These are phyloP conservation scores for Boletales sp. DNA, from an alignment of 768 basidiomycete genomes.

Conservation along the genomic window DNA sequence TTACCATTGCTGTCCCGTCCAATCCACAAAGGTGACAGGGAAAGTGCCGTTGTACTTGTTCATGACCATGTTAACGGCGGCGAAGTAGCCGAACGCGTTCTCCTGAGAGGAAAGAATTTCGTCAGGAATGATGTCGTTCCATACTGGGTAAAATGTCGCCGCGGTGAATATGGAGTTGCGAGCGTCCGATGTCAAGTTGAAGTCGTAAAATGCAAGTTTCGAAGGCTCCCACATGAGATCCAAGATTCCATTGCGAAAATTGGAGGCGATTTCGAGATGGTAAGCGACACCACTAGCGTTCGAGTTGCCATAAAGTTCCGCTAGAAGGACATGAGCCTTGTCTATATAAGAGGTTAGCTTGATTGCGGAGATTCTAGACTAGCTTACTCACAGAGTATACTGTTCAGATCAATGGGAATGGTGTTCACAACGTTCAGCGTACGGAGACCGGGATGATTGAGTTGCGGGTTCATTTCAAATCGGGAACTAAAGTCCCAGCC, in stretches of 20 bases:
- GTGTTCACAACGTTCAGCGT: constrained; percentile 67
- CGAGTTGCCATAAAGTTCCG: constrained; percentile 53
- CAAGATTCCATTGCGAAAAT: constrained; percentile 65
- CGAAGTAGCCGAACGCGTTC: constrained; percentile 70
- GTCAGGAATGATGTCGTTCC: constrained; percentile 80
- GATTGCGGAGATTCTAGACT: background rate
- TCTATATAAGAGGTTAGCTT: constrained; percentile 38
- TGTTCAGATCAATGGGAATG: constrained; percentile 78
- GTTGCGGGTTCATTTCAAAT: constrained; percentile 36
- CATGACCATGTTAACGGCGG: constrained; percentile 71
- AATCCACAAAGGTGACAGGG: constrained; percentile 71
- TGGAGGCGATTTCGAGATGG: constrained; percentile 55
- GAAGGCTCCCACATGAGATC: constrained; percentile 83
- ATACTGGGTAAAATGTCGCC: constrained; percentile 81
- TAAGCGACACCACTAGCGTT: constrained; percentile 40
- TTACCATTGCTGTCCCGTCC: constrained; percentile 78
- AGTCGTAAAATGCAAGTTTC: constrained; percentile 91
- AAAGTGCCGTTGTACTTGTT: constrained; percentile 87
- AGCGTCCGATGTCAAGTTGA: constrained; percentile 66
- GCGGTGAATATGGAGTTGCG: constrained; percentile 66
- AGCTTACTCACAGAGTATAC: constrained; percentile 66
- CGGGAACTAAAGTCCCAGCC: constrained; percentile 49
- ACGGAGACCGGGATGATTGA: constrained; percentile 54
- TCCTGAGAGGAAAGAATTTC: constrained; percentile 55
- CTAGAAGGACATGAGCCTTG: constrained; percentile 57